phyloP scores from a whole-genome alignment of 2,329 filamentous ascomycete species.

The Diaporthe sp. region DNA sequence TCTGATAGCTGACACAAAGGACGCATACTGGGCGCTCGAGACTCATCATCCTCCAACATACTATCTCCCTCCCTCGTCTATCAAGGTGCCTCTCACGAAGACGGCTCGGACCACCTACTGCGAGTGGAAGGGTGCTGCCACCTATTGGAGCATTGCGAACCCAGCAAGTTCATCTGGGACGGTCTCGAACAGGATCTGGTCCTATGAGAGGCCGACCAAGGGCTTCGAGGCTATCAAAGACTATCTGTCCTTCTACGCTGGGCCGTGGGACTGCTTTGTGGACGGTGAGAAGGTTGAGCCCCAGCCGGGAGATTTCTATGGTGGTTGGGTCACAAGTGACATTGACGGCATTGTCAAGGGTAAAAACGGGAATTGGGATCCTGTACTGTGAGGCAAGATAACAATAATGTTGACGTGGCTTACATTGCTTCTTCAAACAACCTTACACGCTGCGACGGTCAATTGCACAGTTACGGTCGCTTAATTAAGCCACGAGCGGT shows the following conservation, averaged over 20 bases:
- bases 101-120: constrained; percentile 63
- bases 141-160: constrained; percentile 66
- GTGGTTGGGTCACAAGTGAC: constrained; percentile 74
- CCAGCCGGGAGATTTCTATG: constrained; percentile 74
- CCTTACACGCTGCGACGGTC: neutral
- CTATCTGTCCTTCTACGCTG: constrained; percentile 71
- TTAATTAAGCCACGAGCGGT: neutral
- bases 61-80: constrained; percentile 67
- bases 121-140: constrained; percentile 73
- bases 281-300: constrained; percentile 71
- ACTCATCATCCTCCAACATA: constrained; percentile 75
- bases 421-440: no score
- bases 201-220: constrained; percentile 67
- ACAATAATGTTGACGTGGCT: accelerated
- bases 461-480: neutral
- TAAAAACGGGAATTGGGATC: constrained; percentile 55
- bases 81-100: constrained; percentile 61
- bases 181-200: constrained; percentile 69
- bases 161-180: constrained; percentile 51
- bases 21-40: constrained; percentile 73
- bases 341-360: constrained; percentile 66
- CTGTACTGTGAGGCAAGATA: constrained; percentile 46
- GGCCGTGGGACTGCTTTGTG: constrained; percentile 73
- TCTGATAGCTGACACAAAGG: constrained; percentile 69
- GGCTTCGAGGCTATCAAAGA: constrained; percentile 67